phyloP scores from a whole-genome alignment of 768 basidiomycete species.

The Boletus tomentosulus region DNA sequence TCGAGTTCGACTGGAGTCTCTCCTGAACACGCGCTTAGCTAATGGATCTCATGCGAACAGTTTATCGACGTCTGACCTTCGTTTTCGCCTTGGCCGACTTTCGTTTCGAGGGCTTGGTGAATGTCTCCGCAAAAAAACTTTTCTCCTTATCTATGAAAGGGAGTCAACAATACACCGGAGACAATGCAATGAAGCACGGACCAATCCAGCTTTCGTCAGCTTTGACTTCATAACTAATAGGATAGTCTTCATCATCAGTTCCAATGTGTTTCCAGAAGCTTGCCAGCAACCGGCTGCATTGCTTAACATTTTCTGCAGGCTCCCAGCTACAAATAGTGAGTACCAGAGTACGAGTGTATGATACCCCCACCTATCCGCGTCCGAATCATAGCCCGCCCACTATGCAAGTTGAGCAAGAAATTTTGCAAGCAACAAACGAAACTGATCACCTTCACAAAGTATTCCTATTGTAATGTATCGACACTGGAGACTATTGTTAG shows the following conservation, averaged over 20 bases:
- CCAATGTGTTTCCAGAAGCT: conserved; percentile 67
- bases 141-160: conserved; percentile 37
- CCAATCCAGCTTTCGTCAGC: conserved; percentile 57
- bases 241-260: conserved; percentile 52
- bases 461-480: conserved; percentile 43
- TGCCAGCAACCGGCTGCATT: conserved; percentile 54
- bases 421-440: not conserved
- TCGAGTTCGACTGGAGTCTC: conserved; percentile 13
- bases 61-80: conserved; percentile 15
- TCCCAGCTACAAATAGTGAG: conserved; percentile 53
- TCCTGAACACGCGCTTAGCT: conserved; percentile 10
- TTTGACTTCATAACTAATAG: conserved; percentile 39
- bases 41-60: not conserved
- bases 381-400: conserved; percentile 65
- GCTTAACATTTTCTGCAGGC: conserved; percentile 52
- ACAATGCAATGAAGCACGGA: conserved; percentile 22
- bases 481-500: not conserved
- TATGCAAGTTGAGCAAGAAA: conserved; percentile 24
- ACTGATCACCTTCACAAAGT: conserved; percentile 58
- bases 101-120: conserved; percentile 18
- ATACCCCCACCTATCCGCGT: conserved; percentile 48
- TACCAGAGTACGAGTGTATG: not conserved
- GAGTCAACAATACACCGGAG: not conserved
- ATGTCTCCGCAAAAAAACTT: conserved; percentile 30
- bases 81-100: conserved; percentile 12